Conservation (phyloP, 805 yeast genomes). For the Cyberlindnera maritima region DNA sequence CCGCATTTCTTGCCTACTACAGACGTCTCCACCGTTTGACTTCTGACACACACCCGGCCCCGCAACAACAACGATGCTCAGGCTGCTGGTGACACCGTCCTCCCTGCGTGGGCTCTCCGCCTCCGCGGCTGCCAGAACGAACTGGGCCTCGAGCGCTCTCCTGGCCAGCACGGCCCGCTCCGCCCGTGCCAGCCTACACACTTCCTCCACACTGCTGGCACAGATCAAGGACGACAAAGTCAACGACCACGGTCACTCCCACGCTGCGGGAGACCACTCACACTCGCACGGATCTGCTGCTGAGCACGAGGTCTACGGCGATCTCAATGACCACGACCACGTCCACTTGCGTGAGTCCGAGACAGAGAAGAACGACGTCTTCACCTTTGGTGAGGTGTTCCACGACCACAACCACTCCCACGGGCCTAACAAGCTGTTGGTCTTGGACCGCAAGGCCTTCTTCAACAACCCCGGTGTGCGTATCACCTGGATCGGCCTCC, state of each 20-base stretch:
- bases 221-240: conserved; percentile 3
- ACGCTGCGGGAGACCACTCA: conserved; percentile 9
- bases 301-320: conserved; percentile 4
- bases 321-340: conserved; percentile 34
- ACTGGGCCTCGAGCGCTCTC: background rate
- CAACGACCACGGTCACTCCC: conserved; percentile 24
- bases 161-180: background rate
- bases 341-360: conserved; percentile 42
- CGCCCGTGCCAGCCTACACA: conserved; percentile 2
- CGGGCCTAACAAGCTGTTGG: conserved; percentile 31
- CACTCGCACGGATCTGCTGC: conserved; percentile 26
- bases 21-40: background rate
- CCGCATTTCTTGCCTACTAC: background rate
- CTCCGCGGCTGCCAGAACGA: background rate
- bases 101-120: background rate
- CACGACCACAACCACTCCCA: conserved; percentile 35
- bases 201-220: conserved; percentile 1
- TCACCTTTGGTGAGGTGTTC: conserved; percentile 33
- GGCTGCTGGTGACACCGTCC: conserved; percentile 4
- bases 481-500: conserved; percentile 88
- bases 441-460: conserved; percentile 41
- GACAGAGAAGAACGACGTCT: conserved; percentile 39
- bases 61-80: conserved; percentile 1
- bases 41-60: background rate
- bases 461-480: conserved; percentile 79